Conservation (phyloP, 352 stramenopile genomes). For the Phytopythium helicoides region DNA sequence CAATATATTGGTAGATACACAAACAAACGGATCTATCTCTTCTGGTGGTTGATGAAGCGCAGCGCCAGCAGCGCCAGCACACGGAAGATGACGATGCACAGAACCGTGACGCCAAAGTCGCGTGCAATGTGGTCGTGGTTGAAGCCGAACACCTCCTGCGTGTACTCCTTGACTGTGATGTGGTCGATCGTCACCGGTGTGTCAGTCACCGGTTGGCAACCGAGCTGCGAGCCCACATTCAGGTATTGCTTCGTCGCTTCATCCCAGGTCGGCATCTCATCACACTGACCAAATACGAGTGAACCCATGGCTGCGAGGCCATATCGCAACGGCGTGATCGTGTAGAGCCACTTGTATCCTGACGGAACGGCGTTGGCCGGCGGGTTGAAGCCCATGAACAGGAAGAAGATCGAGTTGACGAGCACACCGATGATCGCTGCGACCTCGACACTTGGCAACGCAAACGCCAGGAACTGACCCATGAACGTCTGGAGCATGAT, state of each 20-base stretch:
- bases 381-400: conserved; percentile 39
- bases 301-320: conserved; percentile 19
- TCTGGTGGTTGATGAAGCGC: too few species aligned
- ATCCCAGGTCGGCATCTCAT: conserved; percentile 19
- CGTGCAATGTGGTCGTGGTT: too few species aligned
- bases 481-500: conserved; percentile 37
- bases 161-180: too few species aligned
- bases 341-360: conserved; percentile 36
- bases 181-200: conserved; percentile 9
- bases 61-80: too few species aligned
- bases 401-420: conserved; percentile 35
- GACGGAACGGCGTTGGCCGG: conserved; percentile 23
- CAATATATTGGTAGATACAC: too few species aligned
- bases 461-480: conserved; percentile 28
- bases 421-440: conserved; percentile 28
- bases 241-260: conserved; percentile 13
- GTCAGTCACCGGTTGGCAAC: conserved; percentile 18
- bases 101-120: too few species aligned
- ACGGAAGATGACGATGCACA: too few species aligned
- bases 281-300: conserved; percentile 26
- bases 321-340: conserved; percentile 28
- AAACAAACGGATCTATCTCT: too few species aligned
- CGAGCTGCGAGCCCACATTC: conserved; percentile 15
- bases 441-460: conserved; percentile 27
- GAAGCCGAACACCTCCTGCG: too few species aligned